These are phyloP conservation scores for Metschnikowia santaceciliae DNA, from an alignment of 805 yeast species.

Conservation along the genomic window DNA sequence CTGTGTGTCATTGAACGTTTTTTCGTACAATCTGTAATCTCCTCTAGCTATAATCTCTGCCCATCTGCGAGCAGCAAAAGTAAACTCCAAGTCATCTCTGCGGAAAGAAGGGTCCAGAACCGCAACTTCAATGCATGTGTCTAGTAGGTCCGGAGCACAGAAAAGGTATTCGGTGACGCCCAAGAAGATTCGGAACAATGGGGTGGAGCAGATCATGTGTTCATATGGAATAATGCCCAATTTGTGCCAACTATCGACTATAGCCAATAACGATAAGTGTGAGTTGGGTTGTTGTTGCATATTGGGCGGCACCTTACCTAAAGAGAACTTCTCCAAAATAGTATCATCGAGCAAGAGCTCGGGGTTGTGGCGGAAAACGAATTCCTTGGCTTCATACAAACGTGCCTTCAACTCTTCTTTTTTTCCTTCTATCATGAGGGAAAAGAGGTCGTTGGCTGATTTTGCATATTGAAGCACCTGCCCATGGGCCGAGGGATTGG, in stretches of 20 bases:
- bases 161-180: conserved; percentile 93
- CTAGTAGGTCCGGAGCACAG: conserved; percentile 78
- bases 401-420: conserved; percentile 56
- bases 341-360: conserved; percentile 70
- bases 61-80: conserved; percentile 88
- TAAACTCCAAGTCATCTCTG: conserved; percentile 88
- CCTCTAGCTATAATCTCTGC: conserved; percentile 74
- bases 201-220: conserved; percentile 95
- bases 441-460: conserved; percentile 76
- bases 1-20: conserved; percentile 75
- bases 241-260: conserved; percentile 91
- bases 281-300: conserved; percentile 69
- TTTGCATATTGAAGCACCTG: conserved; percentile 88
- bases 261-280: conserved; percentile 82
- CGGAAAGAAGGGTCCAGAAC: conserved; percentile 64
- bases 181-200: conserved; percentile 81
- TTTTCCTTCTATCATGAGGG: conserved; percentile 73
- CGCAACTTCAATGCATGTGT: conserved; percentile 72
- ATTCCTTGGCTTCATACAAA: conserved; percentile 61
- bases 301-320: conserved; percentile 66
- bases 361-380: conserved; percentile 67
- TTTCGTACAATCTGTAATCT: conserved; percentile 65
- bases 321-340: conserved; percentile 72
- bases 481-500: conserved; percentile 89
- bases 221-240: conserved; percentile 88